phyloP scores from a whole-genome alignment of 495 filamentous ascomycete species.

The Saxophila tyrrhenica region DNA sequence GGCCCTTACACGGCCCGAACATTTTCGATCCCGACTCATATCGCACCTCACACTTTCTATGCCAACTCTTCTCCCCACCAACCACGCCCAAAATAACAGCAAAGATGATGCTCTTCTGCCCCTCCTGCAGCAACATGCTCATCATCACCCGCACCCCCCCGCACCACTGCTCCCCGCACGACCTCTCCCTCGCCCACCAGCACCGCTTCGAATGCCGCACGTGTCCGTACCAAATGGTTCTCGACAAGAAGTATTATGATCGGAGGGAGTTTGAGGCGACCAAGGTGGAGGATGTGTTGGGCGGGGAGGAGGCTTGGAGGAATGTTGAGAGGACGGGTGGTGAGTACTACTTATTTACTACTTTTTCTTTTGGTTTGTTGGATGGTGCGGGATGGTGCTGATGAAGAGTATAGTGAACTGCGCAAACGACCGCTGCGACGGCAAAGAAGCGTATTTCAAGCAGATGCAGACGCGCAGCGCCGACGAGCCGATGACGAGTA shows the following conservation, averaged over 20 bases:
- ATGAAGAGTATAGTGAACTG: conserved; percentile 51
- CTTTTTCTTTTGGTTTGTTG: background rate
- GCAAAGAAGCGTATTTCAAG: conserved; percentile 77
- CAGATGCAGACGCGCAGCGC: conserved; percentile 96
- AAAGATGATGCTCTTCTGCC: conserved; percentile 47
- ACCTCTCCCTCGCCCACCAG: conserved; percentile 30
- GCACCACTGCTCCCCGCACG: conserved; percentile 32
- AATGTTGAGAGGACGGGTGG: conserved; percentile 72
- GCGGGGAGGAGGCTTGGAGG: conserved; percentile 73
- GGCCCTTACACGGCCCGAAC: background rate
- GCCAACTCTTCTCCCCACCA: background rate
- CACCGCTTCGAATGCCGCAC: conserved; percentile 86
- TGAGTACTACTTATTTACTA: conserved; percentile 26
- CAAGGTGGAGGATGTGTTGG: conserved; percentile 84
- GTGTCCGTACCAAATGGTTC: conserved; percentile 76
- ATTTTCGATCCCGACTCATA: background rate
- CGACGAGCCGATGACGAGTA: conserved; percentile 96
- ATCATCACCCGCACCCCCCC: conserved; percentile 50
- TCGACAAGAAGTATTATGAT: conserved; percentile 46
- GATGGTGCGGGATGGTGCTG: conserved; percentile 2
- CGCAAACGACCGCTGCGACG: conserved; percentile 59
- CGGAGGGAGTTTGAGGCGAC: conserved; percentile 38
- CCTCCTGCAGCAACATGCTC: conserved; percentile 81
- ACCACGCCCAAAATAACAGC: background rate
- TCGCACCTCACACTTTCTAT: background rate